These are phyloP conservation scores for Naganishia cerealis DNA, from an alignment of 1,284 basidiomycete species.

Conservation along the genomic window DNA sequence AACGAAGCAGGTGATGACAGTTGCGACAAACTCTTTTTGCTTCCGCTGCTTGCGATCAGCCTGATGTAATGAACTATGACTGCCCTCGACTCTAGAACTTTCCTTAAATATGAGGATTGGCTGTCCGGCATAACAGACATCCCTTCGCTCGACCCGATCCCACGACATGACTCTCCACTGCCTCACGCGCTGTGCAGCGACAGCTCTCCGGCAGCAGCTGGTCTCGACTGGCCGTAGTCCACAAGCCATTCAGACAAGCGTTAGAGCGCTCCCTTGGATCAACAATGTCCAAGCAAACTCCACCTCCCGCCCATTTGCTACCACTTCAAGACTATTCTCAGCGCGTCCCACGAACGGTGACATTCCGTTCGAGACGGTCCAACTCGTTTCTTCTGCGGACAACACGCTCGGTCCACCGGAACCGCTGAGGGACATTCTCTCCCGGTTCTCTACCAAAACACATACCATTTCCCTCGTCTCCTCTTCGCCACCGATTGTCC, in stretches of 20 bases:
- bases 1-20: background rate
- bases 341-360: conserved; percentile 20
- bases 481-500: conserved; percentile 44
- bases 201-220: background rate
- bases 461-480: conserved; percentile 43
- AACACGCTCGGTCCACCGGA: conserved; percentile 39
- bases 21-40: conserved; percentile 2
- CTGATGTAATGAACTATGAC: too few species aligned
- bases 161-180: background rate
- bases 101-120: background rate
- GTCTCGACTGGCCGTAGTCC: background rate
- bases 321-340: background rate
- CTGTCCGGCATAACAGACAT: too few species aligned
- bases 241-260: background rate
- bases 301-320: background rate
- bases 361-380: conserved; percentile 47
- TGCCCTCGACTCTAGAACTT: conserved; percentile 21
- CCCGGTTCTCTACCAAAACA: conserved; percentile 35
- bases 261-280: background rate
- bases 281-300: background rate
- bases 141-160: background rate
- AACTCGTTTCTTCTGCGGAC: conserved; percentile 41
- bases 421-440: conserved; percentile 38
- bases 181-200: background rate
- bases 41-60: too few species aligned